phyloP scores from a whole-genome alignment of 164 flowering plant genomes.

The Piper betle region DNA sequence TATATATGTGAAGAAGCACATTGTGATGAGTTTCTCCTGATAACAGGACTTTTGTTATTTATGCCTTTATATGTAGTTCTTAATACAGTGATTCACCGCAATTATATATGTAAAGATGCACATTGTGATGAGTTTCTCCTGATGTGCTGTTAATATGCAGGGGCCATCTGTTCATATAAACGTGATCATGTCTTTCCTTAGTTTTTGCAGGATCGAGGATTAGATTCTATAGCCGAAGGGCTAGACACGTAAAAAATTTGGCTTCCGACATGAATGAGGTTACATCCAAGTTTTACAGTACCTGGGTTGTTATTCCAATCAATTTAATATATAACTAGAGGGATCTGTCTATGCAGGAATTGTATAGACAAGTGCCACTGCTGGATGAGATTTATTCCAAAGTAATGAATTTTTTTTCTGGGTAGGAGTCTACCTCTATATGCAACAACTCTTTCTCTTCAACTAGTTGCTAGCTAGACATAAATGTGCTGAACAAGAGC shows the following conservation, averaged over 20 bases:
- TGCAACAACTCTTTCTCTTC: neutral
- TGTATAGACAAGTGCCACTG: conserved; percentile 90
- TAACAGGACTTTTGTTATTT: too few relatives aligned
- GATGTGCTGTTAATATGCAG: neutral
- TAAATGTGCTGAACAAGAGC: neutral
- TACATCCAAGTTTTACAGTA: too few relatives aligned
- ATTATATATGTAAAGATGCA: too few relatives aligned
- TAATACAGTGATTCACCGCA: too few relatives aligned
- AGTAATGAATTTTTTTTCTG: conserved; percentile 29
- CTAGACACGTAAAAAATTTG: conserved; percentile 81
- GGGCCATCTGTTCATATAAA: neutral
- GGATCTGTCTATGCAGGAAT: conserved; percentile 42
- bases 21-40: too few relatives aligned
- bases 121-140: neutral
- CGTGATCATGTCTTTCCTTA: neutral
- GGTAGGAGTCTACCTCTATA: neutral
- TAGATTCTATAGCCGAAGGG: conserved; percentile 83
- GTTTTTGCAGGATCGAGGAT: conserved; percentile 67
- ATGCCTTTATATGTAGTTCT: too few relatives aligned
- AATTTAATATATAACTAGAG: neutral
- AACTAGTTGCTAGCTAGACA: neutral
- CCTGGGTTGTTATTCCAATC: neutral
- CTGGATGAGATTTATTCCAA: conserved; percentile 89
- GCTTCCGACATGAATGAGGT: conserved; percentile 98
- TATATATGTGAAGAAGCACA: too few relatives aligned